Evolutionary conservation across 1,284 basidiomycete species (phyloP).

Genomic region (Neolentinus lepideus): DNA sequence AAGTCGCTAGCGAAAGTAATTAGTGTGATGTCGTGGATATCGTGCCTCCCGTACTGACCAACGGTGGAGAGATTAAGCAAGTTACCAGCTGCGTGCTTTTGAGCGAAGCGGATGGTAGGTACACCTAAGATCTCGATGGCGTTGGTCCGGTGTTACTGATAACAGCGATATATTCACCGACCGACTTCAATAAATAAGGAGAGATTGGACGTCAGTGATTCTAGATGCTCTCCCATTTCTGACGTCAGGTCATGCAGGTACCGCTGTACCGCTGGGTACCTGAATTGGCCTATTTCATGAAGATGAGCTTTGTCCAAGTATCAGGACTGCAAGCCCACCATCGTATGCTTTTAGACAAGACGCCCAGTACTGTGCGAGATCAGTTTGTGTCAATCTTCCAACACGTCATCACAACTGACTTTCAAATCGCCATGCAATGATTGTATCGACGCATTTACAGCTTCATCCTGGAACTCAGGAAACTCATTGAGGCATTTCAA

Average conservation of each 20-base stretch:
- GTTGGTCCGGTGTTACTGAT: not conserved
- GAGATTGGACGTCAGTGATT: slow-evolving; percentile 55
- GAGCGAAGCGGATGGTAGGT: slow-evolving; percentile 67
- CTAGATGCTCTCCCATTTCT: slow-evolving; percentile 67
- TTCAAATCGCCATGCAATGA: slow-evolving; percentile 63
- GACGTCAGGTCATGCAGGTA: slow-evolving; percentile 64
- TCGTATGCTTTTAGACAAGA: slow-evolving; percentile 58
- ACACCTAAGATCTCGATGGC: slow-evolving; percentile 35
- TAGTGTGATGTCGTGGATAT: not conserved
- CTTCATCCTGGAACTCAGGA: slow-evolving; percentile 67
- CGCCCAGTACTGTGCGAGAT: slow-evolving; percentile 50
- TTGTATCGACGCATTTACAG: slow-evolving; percentile 57
- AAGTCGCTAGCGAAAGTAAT: slow-evolving; percentile 52
- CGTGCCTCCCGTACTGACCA: not conserved
- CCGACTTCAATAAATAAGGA: slow-evolving; percentile 69
- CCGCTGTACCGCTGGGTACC: slow-evolving; percentile 59
- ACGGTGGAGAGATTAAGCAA: slow-evolving; percentile 38
- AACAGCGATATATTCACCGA: slow-evolving; percentile 21
- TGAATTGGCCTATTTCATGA: slow-evolving; percentile 48
- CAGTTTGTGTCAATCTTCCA: slow-evolving; percentile 3
- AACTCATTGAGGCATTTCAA: slow-evolving; percentile 65
- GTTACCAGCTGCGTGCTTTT: slow-evolving; percentile 63
- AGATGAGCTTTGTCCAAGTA: not conserved
- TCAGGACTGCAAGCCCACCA: slow-evolving; percentile 26
- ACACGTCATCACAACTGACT: slow-evolving; percentile 25